Conservation (phyloP, 352 stramenopile species). For the Blastocystis sp. region DNA sequence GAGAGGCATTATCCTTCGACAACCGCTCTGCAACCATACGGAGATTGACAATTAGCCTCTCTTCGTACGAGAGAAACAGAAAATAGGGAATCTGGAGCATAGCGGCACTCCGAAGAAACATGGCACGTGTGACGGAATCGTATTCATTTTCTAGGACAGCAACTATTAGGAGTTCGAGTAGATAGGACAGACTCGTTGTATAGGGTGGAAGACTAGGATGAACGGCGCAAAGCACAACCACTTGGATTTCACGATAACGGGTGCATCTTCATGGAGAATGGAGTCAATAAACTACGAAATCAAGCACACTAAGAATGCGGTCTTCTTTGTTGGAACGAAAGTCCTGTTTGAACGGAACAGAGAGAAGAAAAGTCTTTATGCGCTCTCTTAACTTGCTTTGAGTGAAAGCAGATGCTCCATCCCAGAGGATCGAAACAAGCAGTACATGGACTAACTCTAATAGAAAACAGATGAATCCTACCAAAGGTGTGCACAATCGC, state of each 20-base stretch:
- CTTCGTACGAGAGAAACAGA: constrained; percentile 3
- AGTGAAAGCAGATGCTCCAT: too few relatives aligned
- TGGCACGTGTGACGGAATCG: constrained; percentile 7
- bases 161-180: neutral
- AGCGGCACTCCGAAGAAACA: neutral
- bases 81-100: neutral
- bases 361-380: too few relatives aligned
- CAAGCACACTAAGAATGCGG: neutral
- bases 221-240: neutral
- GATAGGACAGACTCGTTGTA: neutral
- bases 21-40: neutral
- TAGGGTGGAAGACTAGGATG: neutral
- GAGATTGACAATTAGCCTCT: neutral
- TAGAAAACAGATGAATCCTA: too few relatives aligned
- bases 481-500: too few relatives aligned
- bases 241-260: neutral
- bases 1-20: neutral
- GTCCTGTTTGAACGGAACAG: too few relatives aligned
- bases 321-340: too few relatives aligned
- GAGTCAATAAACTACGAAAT: neutral
- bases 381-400: too few relatives aligned
- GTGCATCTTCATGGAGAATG: neutral
- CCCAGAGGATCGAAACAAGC: too few relatives aligned
- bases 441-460: too few relatives aligned
- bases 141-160: constrained; percentile 10